Base-by-base conservation (phyloP, 2,329 filamentous ascomycete species). In the Xylariaceae sp. region DNA sequence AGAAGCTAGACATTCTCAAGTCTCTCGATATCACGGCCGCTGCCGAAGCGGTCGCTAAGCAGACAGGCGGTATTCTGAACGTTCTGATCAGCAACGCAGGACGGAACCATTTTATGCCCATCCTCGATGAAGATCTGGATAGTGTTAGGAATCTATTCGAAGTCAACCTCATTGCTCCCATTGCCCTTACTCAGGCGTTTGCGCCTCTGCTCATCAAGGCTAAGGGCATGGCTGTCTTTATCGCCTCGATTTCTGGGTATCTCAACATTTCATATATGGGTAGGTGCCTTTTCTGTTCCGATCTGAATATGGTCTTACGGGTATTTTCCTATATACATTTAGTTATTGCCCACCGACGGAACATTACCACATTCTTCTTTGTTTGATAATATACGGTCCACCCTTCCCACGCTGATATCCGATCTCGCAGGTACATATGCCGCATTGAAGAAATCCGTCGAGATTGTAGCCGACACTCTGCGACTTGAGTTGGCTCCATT, bases 131-230 rank as follows among this genome's bases (percentile, higher is more conserved):
- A 7, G 41, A 42, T 16, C 40, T 67, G 9, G 55, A 56, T 2
- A 60, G 66, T 29, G 40, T 62, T 7, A 52, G 60, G 7, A 52
- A 32, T 26, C 61, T 70, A 4, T 44, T 70, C 45, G 54, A 70
- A 9, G 63, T 62, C 3, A 74, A 74, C 53, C 47, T 73, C 20
- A 56, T 70, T 1, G 70, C 64, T 26, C 62, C 65, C 1, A 52
- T 72, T 9, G 67, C 67, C 19, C 68, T 73, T 7, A 72, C 70
- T 7, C 70, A 72, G 20, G 66, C 66, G 2, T 67, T 72, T 48
- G 57, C 72, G 20, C 71, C 71, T 4, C 64, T 71, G 7, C 61
- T 74, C 6, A 59, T 70, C n/a, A 54, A 49, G 5, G 54, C 63
- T 4, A 19, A 44, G 12, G 64, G 66, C n/a, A n/a, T n/a, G n/a